Evolutionary conservation across 106 monocot genomes (phyloP).

Genomic region (Triglochin maritima): DNA sequence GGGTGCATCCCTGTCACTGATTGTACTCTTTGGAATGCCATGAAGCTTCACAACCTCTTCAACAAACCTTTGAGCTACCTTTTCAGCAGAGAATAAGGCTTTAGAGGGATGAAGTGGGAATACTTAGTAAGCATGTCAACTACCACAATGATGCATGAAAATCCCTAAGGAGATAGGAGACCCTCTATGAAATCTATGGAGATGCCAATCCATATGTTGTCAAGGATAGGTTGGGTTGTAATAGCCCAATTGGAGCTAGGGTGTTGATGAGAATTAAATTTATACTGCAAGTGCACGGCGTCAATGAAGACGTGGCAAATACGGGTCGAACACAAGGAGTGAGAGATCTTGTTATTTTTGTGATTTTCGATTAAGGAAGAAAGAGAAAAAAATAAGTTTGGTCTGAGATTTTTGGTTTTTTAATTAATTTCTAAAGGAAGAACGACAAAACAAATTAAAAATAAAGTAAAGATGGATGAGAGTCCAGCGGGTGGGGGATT

Average conservation of each 20-base stretch:
- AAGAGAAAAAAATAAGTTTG: no score
- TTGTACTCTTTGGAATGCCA: not conserved
- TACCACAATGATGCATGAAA: not conserved
- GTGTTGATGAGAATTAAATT: no score
- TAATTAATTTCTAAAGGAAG: no score
- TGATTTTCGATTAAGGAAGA: no score
- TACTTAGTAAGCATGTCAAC: not conserved
- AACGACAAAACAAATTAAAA: no score
- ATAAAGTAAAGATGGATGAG: no score
- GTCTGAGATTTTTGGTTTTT: no score
- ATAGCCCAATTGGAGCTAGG: not conserved
- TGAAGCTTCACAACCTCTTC: not conserved
- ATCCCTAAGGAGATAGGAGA: not conserved
- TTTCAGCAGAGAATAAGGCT: not conserved
- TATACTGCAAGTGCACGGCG: no score
- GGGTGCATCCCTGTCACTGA: not conserved
- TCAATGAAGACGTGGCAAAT: no score
- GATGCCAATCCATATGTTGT: not conserved
- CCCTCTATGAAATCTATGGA: constrained; percentile 4
- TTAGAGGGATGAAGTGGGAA: not conserved
- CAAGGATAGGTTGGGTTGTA: not conserved
- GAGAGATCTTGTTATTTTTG: no score
- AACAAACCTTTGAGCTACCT: not conserved
- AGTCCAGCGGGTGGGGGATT: no score
- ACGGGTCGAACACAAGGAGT: no score